These are phyloP conservation scores for Nematodospora anomalae DNA, from an alignment of 1,139 yeast species.

Conservation along the genomic window DNA sequence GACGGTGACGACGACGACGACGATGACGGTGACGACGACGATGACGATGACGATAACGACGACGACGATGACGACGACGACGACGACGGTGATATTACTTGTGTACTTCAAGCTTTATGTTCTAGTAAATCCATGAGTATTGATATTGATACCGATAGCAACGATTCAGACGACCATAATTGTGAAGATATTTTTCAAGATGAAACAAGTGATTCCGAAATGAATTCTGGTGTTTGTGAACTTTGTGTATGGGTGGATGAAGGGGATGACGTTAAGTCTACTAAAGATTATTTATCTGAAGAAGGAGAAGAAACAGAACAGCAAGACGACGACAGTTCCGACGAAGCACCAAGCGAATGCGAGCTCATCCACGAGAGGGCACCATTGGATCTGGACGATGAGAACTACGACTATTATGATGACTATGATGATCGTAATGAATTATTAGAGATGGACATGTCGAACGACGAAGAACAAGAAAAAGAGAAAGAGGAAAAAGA, in stretches of 20 bases:
- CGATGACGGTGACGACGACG: conserved; percentile 8
- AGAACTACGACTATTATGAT: background rate
- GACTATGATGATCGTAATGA: conserved; percentile 1
- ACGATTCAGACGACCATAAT: background rate
- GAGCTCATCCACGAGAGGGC: conserved; percentile 3
- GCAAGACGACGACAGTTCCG: conserved; percentile 1
- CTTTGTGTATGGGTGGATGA: background rate
- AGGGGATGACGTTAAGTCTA: conserved; percentile 1
- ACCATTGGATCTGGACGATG: background rate
- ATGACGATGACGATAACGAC: background rate
- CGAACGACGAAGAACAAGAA: conserved; percentile 1
- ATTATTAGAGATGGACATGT: conserved; percentile 2
- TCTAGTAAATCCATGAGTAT: too few relatives aligned
- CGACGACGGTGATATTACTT: background rate
- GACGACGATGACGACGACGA: conserved; percentile 6
- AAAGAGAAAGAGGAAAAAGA: conserved; percentile 13
- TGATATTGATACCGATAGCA: background rate
- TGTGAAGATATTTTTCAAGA: background rate
- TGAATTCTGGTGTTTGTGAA: background rate
- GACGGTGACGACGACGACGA: conserved; percentile 1
- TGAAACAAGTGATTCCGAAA: background rate
- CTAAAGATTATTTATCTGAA: background rate
- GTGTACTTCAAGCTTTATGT: too few relatives aligned
- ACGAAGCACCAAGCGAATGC: conserved; percentile 9
- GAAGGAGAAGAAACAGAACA: conserved; percentile 3